Conservation (phyloP, 495 filamentous ascomycete genomes). For the Neurospora sp. region DNA sequence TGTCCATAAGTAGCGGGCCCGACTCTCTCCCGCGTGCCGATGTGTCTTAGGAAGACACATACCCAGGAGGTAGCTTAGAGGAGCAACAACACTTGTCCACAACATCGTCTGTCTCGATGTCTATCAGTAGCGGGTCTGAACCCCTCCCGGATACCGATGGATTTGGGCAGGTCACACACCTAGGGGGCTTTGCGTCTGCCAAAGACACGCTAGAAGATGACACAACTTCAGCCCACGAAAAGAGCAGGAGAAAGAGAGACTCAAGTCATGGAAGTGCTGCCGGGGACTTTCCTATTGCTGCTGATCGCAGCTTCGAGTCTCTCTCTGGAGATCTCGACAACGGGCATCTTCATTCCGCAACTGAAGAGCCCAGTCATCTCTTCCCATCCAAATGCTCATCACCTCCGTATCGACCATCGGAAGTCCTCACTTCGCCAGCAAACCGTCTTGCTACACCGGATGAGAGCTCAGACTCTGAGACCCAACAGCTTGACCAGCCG, state of each 20-base stretch:
- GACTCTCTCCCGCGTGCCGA: background rate
- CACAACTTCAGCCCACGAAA: background rate
- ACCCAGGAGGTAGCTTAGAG: background rate
- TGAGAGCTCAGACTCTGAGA: background rate
- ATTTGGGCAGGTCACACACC: background rate
- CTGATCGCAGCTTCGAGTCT: background rate
- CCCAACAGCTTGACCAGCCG: background rate
- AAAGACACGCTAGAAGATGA: background rate
- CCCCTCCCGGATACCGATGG: background rate
- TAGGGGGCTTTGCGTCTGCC: background rate
- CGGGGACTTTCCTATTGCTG: background rate
- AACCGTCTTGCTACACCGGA: background rate
- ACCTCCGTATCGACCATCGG: background rate
- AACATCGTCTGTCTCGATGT: background rate
- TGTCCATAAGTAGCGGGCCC: background rate
- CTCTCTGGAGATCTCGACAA: background rate
- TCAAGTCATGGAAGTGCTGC: background rate
- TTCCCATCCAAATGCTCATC: background rate
- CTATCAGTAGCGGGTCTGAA: background rate
- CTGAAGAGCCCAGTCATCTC: background rate
- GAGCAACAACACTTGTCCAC: background rate
- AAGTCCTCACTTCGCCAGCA: background rate
- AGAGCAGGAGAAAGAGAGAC: background rate
- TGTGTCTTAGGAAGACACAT: background rate
- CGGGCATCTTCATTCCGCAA: background rate